Evolutionary conservation across 2,329 filamentous ascomycete species (phyloP), one percentile per base, ranked within the genome.

Genomic region (Diplocarpon mali): DNA sequence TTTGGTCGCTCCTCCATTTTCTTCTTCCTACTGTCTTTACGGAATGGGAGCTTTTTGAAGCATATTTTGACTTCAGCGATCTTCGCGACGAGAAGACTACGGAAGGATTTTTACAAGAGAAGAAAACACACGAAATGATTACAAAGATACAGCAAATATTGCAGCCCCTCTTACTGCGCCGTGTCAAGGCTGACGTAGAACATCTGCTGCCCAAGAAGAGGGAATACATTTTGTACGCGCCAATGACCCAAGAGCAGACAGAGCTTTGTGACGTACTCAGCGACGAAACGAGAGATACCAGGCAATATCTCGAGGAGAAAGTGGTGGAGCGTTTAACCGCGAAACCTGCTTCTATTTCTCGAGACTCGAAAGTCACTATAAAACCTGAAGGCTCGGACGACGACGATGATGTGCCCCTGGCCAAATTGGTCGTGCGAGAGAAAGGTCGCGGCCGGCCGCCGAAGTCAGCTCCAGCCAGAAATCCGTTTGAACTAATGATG

Each of bases 61-160:
- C 80, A 1, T 96, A 90, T 89, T 98, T 98, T 51, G 90, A 98
- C 62, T 98, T 98, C 57, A 92, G 85, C 0, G 89, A 88, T 7
- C 71, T 98, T 1, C 78, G 93, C 44, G 86, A 96, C 48, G 86
- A 89, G 53, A 73, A 83, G 30, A 80, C 79, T 0, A 83, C 87
- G 1, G 79, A 85, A 40, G 78, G 89, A 36, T 83, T 94, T 41
- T 73, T 93, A 6, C 80, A 82, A 3, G 84, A 94, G 56, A 78
- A 85, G 43, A 77, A 82, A 40, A 85, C 85, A 58, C 78, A 83
- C 50, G 84, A 83, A 40, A 67, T 92, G 1, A 82, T 93, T 1
- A 80, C 88, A 41, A 95, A 90, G 51, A 84, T 98, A 46, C 92
- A 98, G 59, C 78, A 90, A 0, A 89, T 98, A 17, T 65, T 98